Evolutionary conservation across 2,329 filamentous ascomycete species (phyloP).

Genomic region (Trichoderma pleuroti): DNA sequence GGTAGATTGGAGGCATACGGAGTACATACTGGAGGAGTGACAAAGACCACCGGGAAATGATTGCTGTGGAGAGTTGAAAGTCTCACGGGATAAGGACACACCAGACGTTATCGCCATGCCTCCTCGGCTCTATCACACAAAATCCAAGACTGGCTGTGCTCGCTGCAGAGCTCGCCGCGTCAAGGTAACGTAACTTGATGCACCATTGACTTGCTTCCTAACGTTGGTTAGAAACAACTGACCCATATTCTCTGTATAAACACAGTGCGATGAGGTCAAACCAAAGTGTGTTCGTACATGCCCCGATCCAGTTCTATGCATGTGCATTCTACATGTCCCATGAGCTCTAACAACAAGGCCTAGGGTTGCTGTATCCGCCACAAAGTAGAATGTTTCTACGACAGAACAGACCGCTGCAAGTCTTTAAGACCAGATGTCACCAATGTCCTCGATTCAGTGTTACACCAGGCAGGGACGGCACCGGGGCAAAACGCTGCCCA

Average conservation of each 20-base stretch:
- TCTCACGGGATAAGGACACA: not conserved
- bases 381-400: not conserved
- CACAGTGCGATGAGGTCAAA: not conserved
- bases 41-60: fast-evolving
- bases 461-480: not conserved
- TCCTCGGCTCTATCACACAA: not conserved
- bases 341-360: not conserved
- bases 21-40: not conserved
- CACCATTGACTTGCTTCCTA: fast-evolving
- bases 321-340: not conserved
- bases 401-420: not conserved
- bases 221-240: not conserved
- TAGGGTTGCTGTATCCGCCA: not conserved
- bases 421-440: not conserved
- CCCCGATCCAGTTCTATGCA: not conserved
- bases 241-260: not conserved
- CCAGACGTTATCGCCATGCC: not conserved
- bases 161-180: not conserved
- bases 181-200: not conserved
- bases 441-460: not conserved
- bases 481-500: not conserved
- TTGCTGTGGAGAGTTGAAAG: not conserved
- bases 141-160: not conserved
- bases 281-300: not conserved
- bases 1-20: too few relatives aligned